phyloP scores from a whole-genome alignment of 2,329 filamentous ascomycete species.

The Ophiostoma sp. region DNA sequence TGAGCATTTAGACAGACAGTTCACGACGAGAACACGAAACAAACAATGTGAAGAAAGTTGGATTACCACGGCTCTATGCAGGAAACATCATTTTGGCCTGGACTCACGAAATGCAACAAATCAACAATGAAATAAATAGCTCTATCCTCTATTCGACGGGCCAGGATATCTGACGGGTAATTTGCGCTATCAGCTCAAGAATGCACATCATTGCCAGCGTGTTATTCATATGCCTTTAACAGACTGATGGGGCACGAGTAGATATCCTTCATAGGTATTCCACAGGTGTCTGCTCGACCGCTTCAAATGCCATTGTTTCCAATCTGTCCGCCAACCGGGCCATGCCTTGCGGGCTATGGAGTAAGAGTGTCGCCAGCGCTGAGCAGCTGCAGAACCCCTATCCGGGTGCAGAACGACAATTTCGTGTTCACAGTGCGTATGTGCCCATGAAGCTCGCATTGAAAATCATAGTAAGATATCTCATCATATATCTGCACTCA shows the following conservation, averaged over 20 bases:
- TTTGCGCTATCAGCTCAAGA: neutral
- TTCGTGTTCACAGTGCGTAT: neutral
- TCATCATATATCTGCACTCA: no score
- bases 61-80: neutral
- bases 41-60: neutral
- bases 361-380: neutral
- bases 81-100: neutral
- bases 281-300: neutral
- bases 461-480: no score
- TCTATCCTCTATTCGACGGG: neutral
- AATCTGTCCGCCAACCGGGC: constrained; percentile 3
- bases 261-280: neutral
- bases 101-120: neutral
- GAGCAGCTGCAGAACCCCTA: neutral
- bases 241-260: neutral
- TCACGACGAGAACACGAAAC: neutral
- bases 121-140: neutral
- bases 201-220: neutral
- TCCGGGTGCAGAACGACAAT: neutral
- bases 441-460: neutral
- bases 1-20: neutral
- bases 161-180: neutral
- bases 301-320: constrained; percentile 6
- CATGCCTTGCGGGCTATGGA: neutral
- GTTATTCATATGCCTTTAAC: neutral